Evolutionary conservation across 1,284 basidiomycete species (phyloP).

Genomic region (Rhodotorula glutinis): DNA sequence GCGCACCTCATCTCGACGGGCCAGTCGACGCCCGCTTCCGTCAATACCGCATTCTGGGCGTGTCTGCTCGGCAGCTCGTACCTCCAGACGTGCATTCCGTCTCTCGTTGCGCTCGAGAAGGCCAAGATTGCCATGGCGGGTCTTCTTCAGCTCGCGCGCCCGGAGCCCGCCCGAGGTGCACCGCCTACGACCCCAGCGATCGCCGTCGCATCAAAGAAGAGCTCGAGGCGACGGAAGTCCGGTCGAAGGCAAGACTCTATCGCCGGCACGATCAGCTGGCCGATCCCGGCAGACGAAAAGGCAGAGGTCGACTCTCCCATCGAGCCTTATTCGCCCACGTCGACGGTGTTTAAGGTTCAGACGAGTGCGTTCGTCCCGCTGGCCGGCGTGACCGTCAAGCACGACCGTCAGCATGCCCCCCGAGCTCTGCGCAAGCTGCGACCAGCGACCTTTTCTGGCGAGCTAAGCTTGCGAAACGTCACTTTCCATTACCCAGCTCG

Average conservation of each 20-base stretch:
- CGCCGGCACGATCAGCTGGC: conserved; percentile 1
- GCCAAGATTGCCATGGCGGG: conserved; percentile 80
- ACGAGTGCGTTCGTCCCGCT: conserved; percentile 24
- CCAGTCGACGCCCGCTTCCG: conserved; percentile 65
- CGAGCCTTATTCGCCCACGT: conserved; percentile 11
- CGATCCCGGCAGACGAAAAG: not conserved
- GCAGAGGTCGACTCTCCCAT: not conserved
- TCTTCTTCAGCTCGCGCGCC: conserved; percentile 48
- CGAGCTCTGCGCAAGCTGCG: conserved; percentile 42
- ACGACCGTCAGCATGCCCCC: conserved; percentile 3
- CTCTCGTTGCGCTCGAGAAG: conserved; percentile 71
- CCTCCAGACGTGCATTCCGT: conserved; percentile 78
- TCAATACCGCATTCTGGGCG: conserved; percentile 96
- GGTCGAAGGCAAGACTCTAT: not conserved
- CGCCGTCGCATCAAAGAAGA: not conserved
- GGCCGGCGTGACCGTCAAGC: conserved; percentile 3
- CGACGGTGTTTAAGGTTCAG: conserved; percentile 11
- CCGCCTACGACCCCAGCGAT: not conserved
- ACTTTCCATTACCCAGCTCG: conserved; percentile 85
- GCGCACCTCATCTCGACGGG: conserved; percentile 75
- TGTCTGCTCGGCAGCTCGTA: conserved; percentile 83
- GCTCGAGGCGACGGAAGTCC: not conserved
- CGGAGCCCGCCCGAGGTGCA: not conserved
- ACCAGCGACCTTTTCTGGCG: conserved; percentile 56
- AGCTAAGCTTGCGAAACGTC: conserved; percentile 71